Base-by-base conservation (phyloP, 352 stramenopile genomes). In the Pythium utonaiense region DNA sequence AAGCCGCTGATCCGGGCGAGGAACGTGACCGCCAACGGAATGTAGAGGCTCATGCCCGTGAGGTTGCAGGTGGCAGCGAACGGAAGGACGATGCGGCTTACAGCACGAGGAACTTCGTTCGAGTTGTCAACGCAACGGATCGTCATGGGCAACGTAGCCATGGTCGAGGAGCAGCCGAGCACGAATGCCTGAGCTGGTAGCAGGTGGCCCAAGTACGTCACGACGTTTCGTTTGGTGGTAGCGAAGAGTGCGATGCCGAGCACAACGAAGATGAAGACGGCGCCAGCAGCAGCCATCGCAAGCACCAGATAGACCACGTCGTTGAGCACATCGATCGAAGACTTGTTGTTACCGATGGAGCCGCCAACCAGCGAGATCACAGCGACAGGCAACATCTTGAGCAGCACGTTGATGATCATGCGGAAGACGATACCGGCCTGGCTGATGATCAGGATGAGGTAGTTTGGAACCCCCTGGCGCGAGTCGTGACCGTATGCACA, bases 51-150 rank as follows among this genome's bases (percentile, higher is more conserved):
- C 40, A 74, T 86, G 55, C 77, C 78, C 47, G 85, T 89, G 49
- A 89, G 50, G 62, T 91, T 91, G 44, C 70, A 80, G 3, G 73
- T 87, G 1, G 80, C 77, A 6, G 75, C 83, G 19, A 92, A 66
- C 44, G 78, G 71, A 40, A 90, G 52, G 22, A 88, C 71, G 49
- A 90, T 86, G 31, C 76, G 68, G 13, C 73, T 74, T 10, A 90
- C 54, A 40, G 81, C 48, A 25, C 65, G 75, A 27, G 80, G 81
- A 19, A 89, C 77, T 54, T 87, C 69, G 21, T 71, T 71, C 13
- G 78, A 84, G n/a, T 70, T 53, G 49, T 89, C 77, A 24, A 91
- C 70, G 52, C 78, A 91, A n/a, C 75, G 78, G 68, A 88, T 80
- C 13, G 81, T 89, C 60, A 91, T 75, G 3, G 80, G 83, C 55